phyloP scores from a whole-genome alignment of 306 rosid genomes.

The Glycyrrhiza uralensis region DNA sequence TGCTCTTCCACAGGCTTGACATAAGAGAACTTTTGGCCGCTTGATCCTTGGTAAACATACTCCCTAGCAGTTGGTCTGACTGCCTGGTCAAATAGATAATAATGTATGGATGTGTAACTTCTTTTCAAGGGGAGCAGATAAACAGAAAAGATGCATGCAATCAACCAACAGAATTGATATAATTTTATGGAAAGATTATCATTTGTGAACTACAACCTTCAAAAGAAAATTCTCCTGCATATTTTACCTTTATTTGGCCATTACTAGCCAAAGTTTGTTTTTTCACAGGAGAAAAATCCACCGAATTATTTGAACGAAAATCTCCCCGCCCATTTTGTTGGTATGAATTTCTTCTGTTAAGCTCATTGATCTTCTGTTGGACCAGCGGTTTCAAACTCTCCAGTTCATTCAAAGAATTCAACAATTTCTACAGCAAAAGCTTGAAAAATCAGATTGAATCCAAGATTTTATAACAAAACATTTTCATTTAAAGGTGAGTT shows the following conservation, averaged over 20 bases:
- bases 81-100: constrained; percentile 48
- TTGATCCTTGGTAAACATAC: constrained; percentile 40
- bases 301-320: constrained; percentile 44
- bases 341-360: constrained; percentile 42
- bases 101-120: constrained; percentile 15
- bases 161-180: background rate
- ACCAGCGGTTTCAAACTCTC: constrained; percentile 84
- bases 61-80: constrained; percentile 47
- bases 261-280: constrained; percentile 36
- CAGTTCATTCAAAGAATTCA: constrained; percentile 69
- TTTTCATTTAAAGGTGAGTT: background rate
- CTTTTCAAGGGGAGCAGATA: constrained; percentile 17
- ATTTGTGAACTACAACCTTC: background rate
- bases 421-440: constrained; percentile 49
- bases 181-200: constrained; percentile 11
- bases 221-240: background rate
- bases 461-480: background rate
- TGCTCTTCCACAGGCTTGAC: constrained; percentile 54
- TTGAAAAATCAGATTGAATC: constrained; percentile 26
- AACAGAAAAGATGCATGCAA: background rate
- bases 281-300: constrained; percentile 41
- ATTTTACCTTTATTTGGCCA: constrained; percentile 54
- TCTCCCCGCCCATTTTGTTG: constrained; percentile 47
- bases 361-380: constrained; percentile 66
- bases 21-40: constrained; percentile 55